Evolutionary conservation across 139 green algal species (phyloP).

Genomic region (Zygnema cylindricum): DNA sequence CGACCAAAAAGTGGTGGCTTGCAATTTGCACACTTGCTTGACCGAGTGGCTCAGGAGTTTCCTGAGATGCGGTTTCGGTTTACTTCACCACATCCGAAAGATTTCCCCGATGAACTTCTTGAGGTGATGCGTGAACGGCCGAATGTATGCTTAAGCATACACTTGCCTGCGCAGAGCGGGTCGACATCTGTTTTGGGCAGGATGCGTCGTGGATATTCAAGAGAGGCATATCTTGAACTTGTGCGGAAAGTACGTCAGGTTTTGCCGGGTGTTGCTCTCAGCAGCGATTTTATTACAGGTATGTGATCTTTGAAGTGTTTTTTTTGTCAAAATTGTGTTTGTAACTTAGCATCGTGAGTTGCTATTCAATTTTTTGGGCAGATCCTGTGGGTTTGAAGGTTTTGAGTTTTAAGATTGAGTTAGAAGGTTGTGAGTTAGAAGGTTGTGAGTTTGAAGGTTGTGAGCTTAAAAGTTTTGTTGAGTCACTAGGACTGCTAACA

Average conservation of each 20-base stretch:
- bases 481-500: too few species aligned
- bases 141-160: conserved; percentile 88
- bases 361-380: too few species aligned
- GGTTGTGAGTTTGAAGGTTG: too few species aligned
- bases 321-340: too few species aligned
- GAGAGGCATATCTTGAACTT: conserved; percentile 85
- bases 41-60: conserved; percentile 72
- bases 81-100: conserved; percentile 89
- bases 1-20: conserved; percentile 71
- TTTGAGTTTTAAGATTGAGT: too few species aligned
- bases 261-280: conserved; percentile 78
- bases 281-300: conserved; percentile 84
- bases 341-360: too few species aligned
- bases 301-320: neutral
- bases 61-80: conserved; percentile 90
- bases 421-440: too few species aligned
- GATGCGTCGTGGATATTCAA: conserved; percentile 85
- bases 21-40: conserved; percentile 84
- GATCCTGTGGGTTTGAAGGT: too few species aligned
- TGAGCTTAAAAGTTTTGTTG: too few species aligned
- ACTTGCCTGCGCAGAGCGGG: conserved; percentile 91
- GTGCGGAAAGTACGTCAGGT: conserved; percentile 67
- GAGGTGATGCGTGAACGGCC: conserved; percentile 68
- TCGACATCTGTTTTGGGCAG: conserved; percentile 71
- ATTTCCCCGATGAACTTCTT: conserved; percentile 70